Evolutionary conservation across 2,329 filamentous ascomycete genomes (phyloP), one percentile per base, ranked within the genome.

Genomic region (Microcyclosporella mali): DNA sequence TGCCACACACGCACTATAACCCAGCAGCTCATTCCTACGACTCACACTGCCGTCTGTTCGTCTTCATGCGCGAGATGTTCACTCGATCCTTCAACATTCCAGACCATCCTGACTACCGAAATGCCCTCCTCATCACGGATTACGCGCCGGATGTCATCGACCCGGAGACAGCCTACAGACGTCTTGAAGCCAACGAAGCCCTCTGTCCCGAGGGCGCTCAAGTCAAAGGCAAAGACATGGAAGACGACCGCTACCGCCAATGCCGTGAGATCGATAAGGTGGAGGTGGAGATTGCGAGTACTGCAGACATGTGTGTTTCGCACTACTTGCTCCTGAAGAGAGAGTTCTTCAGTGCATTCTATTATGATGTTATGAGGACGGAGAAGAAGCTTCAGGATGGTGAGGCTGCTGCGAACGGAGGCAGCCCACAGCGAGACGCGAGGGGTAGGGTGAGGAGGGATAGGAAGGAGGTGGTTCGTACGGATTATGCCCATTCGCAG

Each of bases 251-350:
- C 9, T 58, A 58, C 37, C 19, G 21, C 4, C 6, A 25, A 25
- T 6, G 50, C 10, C 25, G 41, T 12, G 33, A 46, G 8, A 42
- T 59, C 2, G 38, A 47, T 11, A 32, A 43, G 2, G 46, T 51
- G 2, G 57, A 59, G 36, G 40, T 48, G 11, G 41, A 46, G 14
- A 29, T 59, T 12, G 46, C 55, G 2, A 28, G 39, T 2, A 28
- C 39, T 7, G 36, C 51, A 25, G 32, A 51, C 4, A 28, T 54
- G 3, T n/a, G 17, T 6, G 50, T 47, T 33, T 43, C 55, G 6
- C 51, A 56, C 16, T 58, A 58, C 43, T 29, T 59, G 11, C 25
- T 60, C 1, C 31, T 57, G 30, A 56, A 58, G 38, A 36, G 55
- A 10, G 40, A 33, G 12, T 59, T 56, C 45, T 59, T 44, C 41